phyloP scores from a whole-genome alignment of 2,329 filamentous ascomycete genomes.

The Aspergillus carbonarius region DNA sequence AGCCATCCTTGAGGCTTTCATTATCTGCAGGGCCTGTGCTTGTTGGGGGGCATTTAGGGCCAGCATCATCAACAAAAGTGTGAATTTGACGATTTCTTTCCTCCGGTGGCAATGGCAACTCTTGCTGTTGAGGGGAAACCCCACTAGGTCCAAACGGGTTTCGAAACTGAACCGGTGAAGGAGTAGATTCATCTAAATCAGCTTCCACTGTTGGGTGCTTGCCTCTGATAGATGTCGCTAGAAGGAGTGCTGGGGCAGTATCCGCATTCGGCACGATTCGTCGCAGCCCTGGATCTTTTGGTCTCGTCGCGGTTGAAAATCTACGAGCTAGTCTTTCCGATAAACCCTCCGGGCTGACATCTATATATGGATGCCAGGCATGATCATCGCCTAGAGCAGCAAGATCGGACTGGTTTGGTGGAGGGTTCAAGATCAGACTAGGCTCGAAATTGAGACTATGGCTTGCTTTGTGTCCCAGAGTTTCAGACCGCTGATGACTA shows the following conservation, averaged over 20 bases:
- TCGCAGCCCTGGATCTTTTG: slow-evolving; percentile 38
- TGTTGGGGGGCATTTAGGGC: slow-evolving; percentile 23
- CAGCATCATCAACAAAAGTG: slow-evolving; percentile 22
- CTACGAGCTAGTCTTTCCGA: slow-evolving; percentile 40
- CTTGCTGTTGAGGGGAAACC: slow-evolving; percentile 7
- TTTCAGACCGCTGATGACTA: slow-evolving; percentile 61
- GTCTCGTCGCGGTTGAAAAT: slow-evolving; percentile 38
- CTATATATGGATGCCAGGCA: slow-evolving; percentile 44
- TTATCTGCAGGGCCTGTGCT: slow-evolving; percentile 22
- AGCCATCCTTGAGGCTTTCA: slow-evolving; percentile 34
- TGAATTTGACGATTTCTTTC: slow-evolving; percentile 17
- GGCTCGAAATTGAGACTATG: slow-evolving; percentile 31
- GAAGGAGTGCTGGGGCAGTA: slow-evolving; percentile 50
- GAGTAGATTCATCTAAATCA: slow-evolving; percentile 25
- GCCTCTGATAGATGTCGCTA: slow-evolving; percentile 41
- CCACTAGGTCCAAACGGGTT: slow-evolving; percentile 30
- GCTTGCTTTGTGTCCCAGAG: slow-evolving; percentile 48
- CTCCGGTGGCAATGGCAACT: slow-evolving; percentile 10
- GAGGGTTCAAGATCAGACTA: slow-evolving; percentile 16
- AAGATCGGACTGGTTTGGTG: background rate
- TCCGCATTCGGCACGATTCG: slow-evolving; percentile 46
- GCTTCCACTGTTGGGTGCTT: slow-evolving; percentile 24
- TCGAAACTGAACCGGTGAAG: slow-evolving; percentile 29
- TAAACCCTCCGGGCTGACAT: slow-evolving; percentile 25
- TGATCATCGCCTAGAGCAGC: slow-evolving; percentile 14